These are phyloP conservation scores for Fusarium annulatum DNA, from an alignment of 2,329 filamentous ascomycete genomes.

Conservation along the genomic window DNA sequence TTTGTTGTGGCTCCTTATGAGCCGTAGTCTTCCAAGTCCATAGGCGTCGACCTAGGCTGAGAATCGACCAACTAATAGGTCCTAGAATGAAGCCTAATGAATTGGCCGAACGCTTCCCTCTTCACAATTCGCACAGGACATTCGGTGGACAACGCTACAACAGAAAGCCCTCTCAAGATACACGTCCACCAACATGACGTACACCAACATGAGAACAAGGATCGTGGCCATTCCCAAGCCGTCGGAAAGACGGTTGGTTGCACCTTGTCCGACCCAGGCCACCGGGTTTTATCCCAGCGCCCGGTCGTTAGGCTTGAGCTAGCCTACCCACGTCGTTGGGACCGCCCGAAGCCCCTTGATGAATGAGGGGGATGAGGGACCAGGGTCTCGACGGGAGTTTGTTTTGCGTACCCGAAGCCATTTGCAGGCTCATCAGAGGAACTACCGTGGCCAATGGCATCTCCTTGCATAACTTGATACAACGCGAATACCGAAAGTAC, in stretches of 20 bases:
- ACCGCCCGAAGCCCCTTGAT: conserved; percentile 11
- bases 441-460: conserved; percentile 8
- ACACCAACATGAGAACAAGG: conserved; percentile 9
- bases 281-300: conserved; percentile 42
- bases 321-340: conserved; percentile 41
- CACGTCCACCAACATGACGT: conserved; percentile 2
- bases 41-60: not conserved
- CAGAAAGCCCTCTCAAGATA: not conserved
- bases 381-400: not conserved
- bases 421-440: not conserved
- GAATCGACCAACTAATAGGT: not conserved
- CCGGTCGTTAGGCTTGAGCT: conserved; percentile 32
- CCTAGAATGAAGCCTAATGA: not conserved
- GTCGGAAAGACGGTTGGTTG: conserved; percentile 34
- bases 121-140: not conserved
- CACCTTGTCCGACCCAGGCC: conserved; percentile 41
- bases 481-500: not conserved
- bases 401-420: not conserved
- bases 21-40: not conserved
- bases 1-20: conserved; percentile 16
- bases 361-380: not conserved
- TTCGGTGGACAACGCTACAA: not conserved
- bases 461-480: conserved; percentile 9
- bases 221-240: conserved; percentile 37
- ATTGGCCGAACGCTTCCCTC: not conserved